Base-by-base conservation (phyloP, 2,329 filamentous ascomycete species). In the Cadophora gregata region DNA sequence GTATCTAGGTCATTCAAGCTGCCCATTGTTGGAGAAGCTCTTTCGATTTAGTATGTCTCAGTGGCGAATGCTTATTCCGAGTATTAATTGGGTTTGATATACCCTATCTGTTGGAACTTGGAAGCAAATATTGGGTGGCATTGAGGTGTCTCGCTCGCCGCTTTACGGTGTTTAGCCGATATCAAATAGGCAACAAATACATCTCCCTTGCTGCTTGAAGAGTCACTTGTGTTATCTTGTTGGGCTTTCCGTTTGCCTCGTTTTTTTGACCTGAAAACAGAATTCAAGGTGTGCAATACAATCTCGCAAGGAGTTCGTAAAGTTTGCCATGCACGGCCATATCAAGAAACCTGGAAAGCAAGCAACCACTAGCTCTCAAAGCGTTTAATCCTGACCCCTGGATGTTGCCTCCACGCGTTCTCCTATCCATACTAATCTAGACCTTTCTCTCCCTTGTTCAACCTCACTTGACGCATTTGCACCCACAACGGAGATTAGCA, bases 11-110 rank as follows among this genome's bases (percentile, higher is more conserved):
- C 63, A 9, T 61, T 62, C 14, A 64, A 69, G 59, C 68, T 74
- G 24, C 71, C 74, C 74, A 75, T 76, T n/a, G 48, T 68, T 33
- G 45, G 10, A 31, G 31, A 25, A 50, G 4, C 25, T 60, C 7
- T 48, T 36, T 1, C 19, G n/a, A 16, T 25, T 61, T 50, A 19
- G 27, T 33, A 42, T 61, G 59, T 31, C 47, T 47, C 33, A 19
- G n/a, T 29, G 19, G 59, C 33, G 36, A 4, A 38, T 27, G 31
- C 33, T 24, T 36, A 16, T 42, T 25, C 19, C 6, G n/a, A 24
- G 53, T 31, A 25, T 42, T 16, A 25, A 33, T 58, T 27, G 5
- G 31, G 8, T 58, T 19, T 42, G n/a, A 58, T 16, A 25, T 19
- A 58, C 14, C 21, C n/a, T 19, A 58, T 25, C 33, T 10, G 33